Conservation (phyloP, 2,329 filamentous ascomycete genomes). For the Clarireedia hainanense region DNA sequence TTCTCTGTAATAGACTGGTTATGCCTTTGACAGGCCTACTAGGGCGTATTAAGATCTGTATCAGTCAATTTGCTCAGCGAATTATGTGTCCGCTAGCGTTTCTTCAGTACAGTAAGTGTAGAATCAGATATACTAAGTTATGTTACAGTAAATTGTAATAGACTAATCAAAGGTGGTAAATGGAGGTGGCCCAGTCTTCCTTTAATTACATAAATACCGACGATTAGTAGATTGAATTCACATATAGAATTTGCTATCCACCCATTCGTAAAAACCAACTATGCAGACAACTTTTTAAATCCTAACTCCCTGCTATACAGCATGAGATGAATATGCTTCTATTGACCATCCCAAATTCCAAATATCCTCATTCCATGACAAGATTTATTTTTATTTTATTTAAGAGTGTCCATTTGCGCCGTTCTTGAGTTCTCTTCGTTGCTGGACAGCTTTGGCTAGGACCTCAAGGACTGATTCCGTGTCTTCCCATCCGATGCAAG, state of each 20-base stretch:
- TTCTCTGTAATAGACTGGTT: no score
- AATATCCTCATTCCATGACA: neutral
- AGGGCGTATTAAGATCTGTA: no score
- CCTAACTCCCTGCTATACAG: slow-evolving; percentile 1
- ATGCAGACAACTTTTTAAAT: neutral
- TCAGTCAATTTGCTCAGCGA: no score
- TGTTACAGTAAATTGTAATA: no score
- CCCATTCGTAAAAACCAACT: neutral
- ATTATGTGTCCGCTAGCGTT: no score
- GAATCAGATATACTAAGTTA: no score
- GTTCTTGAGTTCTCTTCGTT: slow-evolving; percentile 48
- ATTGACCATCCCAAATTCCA: neutral
- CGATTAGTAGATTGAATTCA: neutral
- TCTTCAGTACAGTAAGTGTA: no score
- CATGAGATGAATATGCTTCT: neutral
- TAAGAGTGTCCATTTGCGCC: slow-evolving; percentile 10
- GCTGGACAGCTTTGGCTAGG: slow-evolving; percentile 72
- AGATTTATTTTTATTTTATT: neutral
- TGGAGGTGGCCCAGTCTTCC: no score
- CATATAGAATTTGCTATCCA: neutral
- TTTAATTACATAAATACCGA: no score
- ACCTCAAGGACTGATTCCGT: slow-evolving; percentile 71
- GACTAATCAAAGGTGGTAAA: no score
- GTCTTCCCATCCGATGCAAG: slow-evolving; percentile 91
- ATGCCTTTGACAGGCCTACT: no score